These are phyloP conservation scores for Penicillium sp. DNA, from an alignment of 2,329 filamentous ascomycete species.

Conservation along the genomic window DNA sequence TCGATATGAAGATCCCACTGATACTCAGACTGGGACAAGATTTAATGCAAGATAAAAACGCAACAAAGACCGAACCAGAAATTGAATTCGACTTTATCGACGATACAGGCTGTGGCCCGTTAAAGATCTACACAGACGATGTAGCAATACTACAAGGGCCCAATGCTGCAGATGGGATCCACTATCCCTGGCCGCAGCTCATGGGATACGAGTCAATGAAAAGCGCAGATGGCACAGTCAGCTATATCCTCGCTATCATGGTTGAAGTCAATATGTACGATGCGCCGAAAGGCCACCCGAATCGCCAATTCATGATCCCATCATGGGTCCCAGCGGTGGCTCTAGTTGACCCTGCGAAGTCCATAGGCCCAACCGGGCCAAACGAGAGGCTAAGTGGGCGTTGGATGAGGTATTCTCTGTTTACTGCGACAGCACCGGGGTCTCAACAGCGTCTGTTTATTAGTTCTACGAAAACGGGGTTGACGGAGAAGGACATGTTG, in stretches of 20 bases:
- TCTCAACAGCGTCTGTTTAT: not conserved
- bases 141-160: not conserved
- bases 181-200: not conserved
- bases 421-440: not conserved
- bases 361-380: not conserved
- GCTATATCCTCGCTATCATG: not conserved
- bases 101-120: not conserved
- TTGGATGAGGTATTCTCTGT: not conserved
- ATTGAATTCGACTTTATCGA: slow-evolving; percentile 1
- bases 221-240: not conserved
- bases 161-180: not conserved
- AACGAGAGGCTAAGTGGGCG: not conserved
- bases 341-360: not conserved
- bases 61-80: not conserved
- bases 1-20: not conserved
- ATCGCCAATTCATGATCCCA: not conserved
- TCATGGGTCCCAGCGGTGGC: not conserved
- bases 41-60: not conserved
- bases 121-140: not conserved
- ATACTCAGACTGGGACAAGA: not conserved
- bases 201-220: not conserved
- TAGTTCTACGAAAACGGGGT: not conserved
- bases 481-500: not conserved
- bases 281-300: not conserved
- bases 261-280: not conserved